Base-by-base conservation (phyloP, 768 basidiomycete genomes). In the Flagelloscypha sp. region DNA sequence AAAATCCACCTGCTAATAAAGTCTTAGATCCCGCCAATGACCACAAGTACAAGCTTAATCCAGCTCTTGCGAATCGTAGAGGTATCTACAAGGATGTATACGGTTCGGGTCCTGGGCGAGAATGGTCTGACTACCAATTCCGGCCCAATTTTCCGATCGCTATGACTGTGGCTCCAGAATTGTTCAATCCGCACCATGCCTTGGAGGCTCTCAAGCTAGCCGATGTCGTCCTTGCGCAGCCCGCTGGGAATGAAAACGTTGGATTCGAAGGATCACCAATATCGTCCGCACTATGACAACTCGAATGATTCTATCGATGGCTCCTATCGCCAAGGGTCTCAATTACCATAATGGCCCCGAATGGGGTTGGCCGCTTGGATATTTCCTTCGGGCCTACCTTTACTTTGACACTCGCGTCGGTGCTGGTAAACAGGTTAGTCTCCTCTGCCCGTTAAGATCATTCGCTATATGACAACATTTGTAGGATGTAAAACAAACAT, bases 31-130 rank as follows among this genome's bases (percentile, higher is more conserved):
- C 79, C 1, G 50, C 62, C 8, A 72, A 84, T 17, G 94, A 99
- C 51, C 43, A 48, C 3, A 62, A 76, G 11, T 89, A 89, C 62
- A 68, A 69, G 36, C 57, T 95, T 47, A 66, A 87, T 49, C 47
- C 84, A 3, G 67, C 47, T 16, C 57, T 97, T 23, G 68, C 95
- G 41, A 84, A 89, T 53, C 80, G 89, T 10, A 73, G 95, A 38
- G 95, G 94, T 4, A 94, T 97, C 52, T 99, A 98, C 70, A 99
- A 99, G 68, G 95, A 99, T 54, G 89, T 98, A 6, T 84, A 84
- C 46, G 89, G 93, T 25, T 92, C 95, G 8, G 87, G 87, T 1
- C 52, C 68, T 31, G 84, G 79, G 7, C 74, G 88, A 37, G 87
- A 94, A 58, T 97, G 90, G 90, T 87, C 90, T 5, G 93, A 99